Conservation (phyloP, 805 yeast genomes). For the Candida alai region DNA sequence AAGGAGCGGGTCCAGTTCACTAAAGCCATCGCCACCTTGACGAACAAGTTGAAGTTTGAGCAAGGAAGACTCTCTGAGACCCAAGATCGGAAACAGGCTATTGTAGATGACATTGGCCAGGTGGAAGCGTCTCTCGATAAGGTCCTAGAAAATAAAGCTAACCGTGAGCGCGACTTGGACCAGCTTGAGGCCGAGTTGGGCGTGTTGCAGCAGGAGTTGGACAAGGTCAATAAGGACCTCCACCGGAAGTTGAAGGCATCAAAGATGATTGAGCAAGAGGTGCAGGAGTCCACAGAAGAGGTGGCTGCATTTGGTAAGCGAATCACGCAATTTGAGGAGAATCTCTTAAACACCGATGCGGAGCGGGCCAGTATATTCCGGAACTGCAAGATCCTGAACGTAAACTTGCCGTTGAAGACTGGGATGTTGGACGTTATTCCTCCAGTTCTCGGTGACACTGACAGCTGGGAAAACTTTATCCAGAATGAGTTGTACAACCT, state of each 20-base stretch:
- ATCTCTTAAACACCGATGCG: slow-evolving; percentile 47
- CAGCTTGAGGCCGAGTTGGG: slow-evolving; percentile 26
- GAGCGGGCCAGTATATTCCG: slow-evolving; percentile 59
- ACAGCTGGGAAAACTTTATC: slow-evolving; percentile 24
- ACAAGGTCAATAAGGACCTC: slow-evolving; percentile 8
- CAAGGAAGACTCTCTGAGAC: slow-evolving; percentile 55
- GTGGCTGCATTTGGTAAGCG: slow-evolving; percentile 26
- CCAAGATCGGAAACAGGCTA: slow-evolving; percentile 38
- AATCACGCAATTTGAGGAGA: slow-evolving; percentile 46
- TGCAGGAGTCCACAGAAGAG: slow-evolving; percentile 37
- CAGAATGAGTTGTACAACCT: slow-evolving; percentile 42
- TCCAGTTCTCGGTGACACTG: slow-evolving; percentile 51
- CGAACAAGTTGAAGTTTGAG: slow-evolving; percentile 64
- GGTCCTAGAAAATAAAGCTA: slow-evolving; percentile 31
- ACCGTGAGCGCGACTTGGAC: slow-evolving; percentile 19
- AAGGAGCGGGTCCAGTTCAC: slow-evolving; percentile 59
- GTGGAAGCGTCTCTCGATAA: slow-evolving; percentile 31
- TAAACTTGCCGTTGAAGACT: slow-evolving; percentile 56
- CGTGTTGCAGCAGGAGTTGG: slow-evolving; percentile 18
- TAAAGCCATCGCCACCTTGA: slow-evolving; percentile 57
- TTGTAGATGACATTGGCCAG: slow-evolving; percentile 36
- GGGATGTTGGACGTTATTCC: slow-evolving; percentile 63
- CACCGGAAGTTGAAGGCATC: slow-evolving; percentile 23
- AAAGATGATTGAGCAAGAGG: slow-evolving; percentile 25
- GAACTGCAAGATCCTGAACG: slow-evolving; percentile 70